Evolutionary conservation across 1,139 yeast genomes (phyloP), one percentile per base, ranked within the genome.

Genomic region (Tardiomyces digboiensis): DNA sequence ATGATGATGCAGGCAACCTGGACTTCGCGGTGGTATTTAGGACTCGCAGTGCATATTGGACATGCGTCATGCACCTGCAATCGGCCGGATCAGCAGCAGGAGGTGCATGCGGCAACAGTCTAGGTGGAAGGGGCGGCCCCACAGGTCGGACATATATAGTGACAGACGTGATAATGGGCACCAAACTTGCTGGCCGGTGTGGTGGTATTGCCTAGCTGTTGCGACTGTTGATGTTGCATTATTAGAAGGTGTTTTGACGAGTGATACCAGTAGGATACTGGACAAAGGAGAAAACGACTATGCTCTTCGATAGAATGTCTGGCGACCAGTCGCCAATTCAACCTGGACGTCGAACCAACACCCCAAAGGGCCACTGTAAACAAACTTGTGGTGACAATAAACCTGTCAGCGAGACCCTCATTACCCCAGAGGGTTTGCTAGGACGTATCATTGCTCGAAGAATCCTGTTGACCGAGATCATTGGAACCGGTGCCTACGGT

Each of bases 401-500:
- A 7, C 10, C 26, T 12, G 10, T 12, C 7, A 26, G 3, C 33
- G 10, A 26, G 16, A 8, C 10, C 14, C 33, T 26, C 14, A 16
- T 38, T 33, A n/a, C 33, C 19, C 40, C 40, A 12, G 29, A 38
- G 10, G 44, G 42, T 22, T 50, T 55, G 19, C 45, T 53, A 36
- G 62, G 61, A 22, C 48, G 44, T 21, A 42, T 52, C 10, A 48
- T 74, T 41, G 69, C 72, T 53, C 65, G 67, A 55, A 67, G 69
- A 41, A 72, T 70, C 54, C 67, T 65, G 47, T 69, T 82, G 37
- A 59, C 72, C 43, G 66, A 66, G 45, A 77, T 80, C 49, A 73
- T 86, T n/a, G 96, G 97, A 14, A 77, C 93, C 1, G 96, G 97
- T 36, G 88, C 95, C 19, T 87, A 83, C 58, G 96, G 96, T 2